A percentile compares a stretch with the other conserved stretches of the same genome.
Conservation (phyloP, 2,329 filamentous ascomycete species). For the Pseudomassariella vexata region DNA sequence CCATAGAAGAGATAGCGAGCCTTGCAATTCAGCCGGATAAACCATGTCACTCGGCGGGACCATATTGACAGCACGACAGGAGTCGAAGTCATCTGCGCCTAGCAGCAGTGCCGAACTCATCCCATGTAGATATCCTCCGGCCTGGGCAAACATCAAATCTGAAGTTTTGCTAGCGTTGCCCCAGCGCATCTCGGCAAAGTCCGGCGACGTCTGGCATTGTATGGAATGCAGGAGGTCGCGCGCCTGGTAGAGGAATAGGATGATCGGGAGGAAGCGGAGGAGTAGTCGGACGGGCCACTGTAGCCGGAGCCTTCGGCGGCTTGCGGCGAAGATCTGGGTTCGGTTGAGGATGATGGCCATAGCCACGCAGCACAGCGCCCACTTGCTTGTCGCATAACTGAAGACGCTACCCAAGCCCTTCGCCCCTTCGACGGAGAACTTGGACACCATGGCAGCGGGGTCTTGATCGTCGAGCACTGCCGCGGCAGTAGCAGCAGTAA, state of each 20-base stretch:
- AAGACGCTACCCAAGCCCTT: slow-evolving; percentile 81
- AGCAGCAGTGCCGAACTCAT: slow-evolving; percentile 68
- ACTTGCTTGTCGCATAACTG: slow-evolving; percentile 84
- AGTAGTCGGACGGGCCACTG: slow-evolving; percentile 66
- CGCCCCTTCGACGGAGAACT: slow-evolving; percentile 51
- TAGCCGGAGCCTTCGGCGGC: slow-evolving; percentile 71
- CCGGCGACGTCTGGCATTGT: slow-evolving; percentile 80
- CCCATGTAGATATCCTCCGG: slow-evolving; percentile 64
- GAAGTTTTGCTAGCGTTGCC: slow-evolving; percentile 59
- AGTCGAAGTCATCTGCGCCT: slow-evolving; percentile 66
- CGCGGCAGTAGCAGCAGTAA: slow-evolving; percentile 28
- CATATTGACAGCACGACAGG: slow-evolving; percentile 74
- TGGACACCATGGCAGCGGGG: slow-evolving; percentile 33
- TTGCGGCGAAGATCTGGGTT: slow-evolving; percentile 89
- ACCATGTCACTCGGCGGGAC: slow-evolving; percentile 46
- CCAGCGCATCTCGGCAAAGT: slow-evolving; percentile 66
- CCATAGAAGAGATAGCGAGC: slow-evolving; percentile 74
- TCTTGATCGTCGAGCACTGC: slow-evolving; percentile 39
- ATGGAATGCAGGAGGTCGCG: slow-evolving; percentile 72
- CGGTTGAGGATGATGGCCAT: slow-evolving; percentile 86
- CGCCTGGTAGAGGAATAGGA: slow-evolving; percentile 64
- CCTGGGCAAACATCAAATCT: slow-evolving; percentile 63
- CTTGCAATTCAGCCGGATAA: slow-evolving; percentile 52
- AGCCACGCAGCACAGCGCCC: slow-evolving; percentile 82
- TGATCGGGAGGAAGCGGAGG: slow-evolving; percentile 65